These are phyloP conservation scores for Incumbomyces delicatus DNA, from an alignment of 2,329 filamentous ascomycete species.

Conservation along the genomic window DNA sequence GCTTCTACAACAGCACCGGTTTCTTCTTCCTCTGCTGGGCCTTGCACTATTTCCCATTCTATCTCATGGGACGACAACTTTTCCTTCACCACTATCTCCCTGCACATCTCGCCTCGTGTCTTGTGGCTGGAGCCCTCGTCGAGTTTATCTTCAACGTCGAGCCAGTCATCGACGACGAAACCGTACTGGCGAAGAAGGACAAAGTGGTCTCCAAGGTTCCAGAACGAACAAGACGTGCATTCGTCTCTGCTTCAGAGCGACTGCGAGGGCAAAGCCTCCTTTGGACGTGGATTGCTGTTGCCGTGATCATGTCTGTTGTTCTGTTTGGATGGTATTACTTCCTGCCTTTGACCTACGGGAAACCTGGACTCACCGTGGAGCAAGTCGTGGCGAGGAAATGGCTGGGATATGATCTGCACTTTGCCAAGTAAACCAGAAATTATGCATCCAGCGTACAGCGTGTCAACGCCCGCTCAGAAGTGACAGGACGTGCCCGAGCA, in stretches of 20 bases:
- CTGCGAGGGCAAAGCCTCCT: slow-evolving; percentile 69
- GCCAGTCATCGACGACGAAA: slow-evolving; percentile 44
- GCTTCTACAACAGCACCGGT: slow-evolving; percentile 94
- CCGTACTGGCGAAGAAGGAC: slow-evolving; percentile 26
- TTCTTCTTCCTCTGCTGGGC: slow-evolving; percentile 99
- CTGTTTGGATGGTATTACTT: slow-evolving; percentile 85
- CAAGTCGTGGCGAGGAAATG: slow-evolving; percentile 74
- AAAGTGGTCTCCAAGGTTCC: slow-evolving; percentile 31
- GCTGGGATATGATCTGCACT: slow-evolving; percentile 95
- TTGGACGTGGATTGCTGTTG: slow-evolving; percentile 67
- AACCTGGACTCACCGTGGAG: slow-evolving; percentile 71
- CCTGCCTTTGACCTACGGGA: slow-evolving; percentile 88
- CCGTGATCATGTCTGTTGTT: slow-evolving; percentile 57
- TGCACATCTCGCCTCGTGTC: slow-evolving; percentile 77
- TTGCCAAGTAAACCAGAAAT: slow-evolving; percentile 70
- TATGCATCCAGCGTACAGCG: slow-evolving; percentile 1
- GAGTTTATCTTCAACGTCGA: slow-evolving; percentile 96
- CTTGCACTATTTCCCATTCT: slow-evolving; percentile 95
- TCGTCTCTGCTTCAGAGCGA: slow-evolving; percentile 70
- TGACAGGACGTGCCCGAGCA: too few species aligned
- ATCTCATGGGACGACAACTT: slow-evolving; percentile 92
- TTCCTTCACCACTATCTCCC: slow-evolving; percentile 98
- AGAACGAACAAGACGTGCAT: slow-evolving; percentile 41
- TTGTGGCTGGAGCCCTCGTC: slow-evolving; percentile 82
- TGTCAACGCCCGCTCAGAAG: background rate